phyloP scores from a whole-genome alignment of 202 grass and related monocot genomes.

The Hordeum pubiflorum region DNA sequence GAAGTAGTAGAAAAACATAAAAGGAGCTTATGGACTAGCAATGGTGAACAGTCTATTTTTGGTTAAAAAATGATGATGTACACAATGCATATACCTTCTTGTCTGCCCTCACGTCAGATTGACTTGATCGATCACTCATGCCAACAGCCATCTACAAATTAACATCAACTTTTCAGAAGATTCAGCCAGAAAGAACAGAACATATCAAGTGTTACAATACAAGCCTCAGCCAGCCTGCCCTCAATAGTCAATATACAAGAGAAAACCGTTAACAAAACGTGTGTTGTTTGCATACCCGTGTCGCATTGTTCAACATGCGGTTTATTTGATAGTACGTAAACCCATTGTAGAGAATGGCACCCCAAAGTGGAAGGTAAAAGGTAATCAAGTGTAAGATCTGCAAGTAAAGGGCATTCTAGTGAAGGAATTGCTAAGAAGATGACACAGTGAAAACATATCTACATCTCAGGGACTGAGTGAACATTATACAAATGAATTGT shows the following conservation, averaged over 20 bases:
- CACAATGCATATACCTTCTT: constrained; percentile 58
- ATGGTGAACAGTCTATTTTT: background rate
- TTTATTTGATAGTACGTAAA: constrained; percentile 96
- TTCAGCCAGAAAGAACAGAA: constrained; percentile 11
- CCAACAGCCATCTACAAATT: constrained; percentile 90
- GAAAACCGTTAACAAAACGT: constrained; percentile 11
- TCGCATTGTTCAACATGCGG: constrained; percentile 87
- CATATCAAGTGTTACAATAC: background rate
- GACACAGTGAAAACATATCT: background rate
- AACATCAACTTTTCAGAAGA: constrained; percentile 30
- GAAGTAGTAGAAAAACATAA: background rate
- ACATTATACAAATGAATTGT: background rate
- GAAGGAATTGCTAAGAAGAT: background rate
- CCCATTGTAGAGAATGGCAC: constrained; percentile 96
- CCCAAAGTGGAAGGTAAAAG: constrained; percentile 94
- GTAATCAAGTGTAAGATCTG: constrained; percentile 86
- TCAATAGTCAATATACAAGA: constrained; percentile 4
- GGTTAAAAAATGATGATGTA: background rate
- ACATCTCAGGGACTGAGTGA: background rate
- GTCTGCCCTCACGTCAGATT: constrained; percentile 65
- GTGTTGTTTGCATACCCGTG: constrained; percentile 50
- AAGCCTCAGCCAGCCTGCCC: background rate
- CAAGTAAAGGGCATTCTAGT: constrained; percentile 26
- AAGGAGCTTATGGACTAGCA: background rate
- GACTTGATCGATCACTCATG: constrained; percentile 72